These are phyloP conservation scores for Rubia yunnanensis DNA, from an alignment of 257 asterid genomes.

Conservation along the genomic window DNA sequence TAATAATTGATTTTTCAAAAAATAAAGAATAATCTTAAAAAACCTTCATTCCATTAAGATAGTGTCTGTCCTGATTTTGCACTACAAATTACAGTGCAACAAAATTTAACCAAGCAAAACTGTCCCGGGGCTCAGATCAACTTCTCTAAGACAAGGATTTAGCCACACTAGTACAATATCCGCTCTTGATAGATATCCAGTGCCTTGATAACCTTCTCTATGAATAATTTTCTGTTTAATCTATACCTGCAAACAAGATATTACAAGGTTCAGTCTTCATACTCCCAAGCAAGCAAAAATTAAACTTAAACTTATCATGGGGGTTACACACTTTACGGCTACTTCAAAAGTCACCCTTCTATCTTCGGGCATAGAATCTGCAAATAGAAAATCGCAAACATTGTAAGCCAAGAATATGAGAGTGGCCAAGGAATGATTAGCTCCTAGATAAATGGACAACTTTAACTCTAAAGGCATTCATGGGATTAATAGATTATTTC, in stretches of 20 bases:
- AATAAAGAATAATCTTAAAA: too few species aligned
- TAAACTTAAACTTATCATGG: conserved; percentile 2
- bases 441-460: background rate
- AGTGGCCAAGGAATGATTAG: background rate
- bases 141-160: background rate
- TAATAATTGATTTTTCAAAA: too few species aligned
- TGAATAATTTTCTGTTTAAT: conserved; percentile 62
- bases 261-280: conserved; percentile 8
- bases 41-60: background rate
- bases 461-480: background rate
- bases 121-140: background rate
- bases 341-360: conserved; percentile 78
- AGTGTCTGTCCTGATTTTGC: background rate
- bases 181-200: conserved; percentile 68
- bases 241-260: conserved; percentile 57
- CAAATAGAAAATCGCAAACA: conserved; percentile 10
- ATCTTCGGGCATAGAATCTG: conserved; percentile 73
- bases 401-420: background rate
- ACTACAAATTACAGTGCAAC: background rate
- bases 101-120: background rate
- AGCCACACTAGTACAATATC: conserved; percentile 42
- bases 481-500: background rate
- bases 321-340: conserved; percentile 58
- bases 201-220: conserved; percentile 77
- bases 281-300: background rate